A percentile compares a stretch with the other conserved stretches of the same genome.
Evolutionary conservation across 306 rosid species (phyloP).

Genomic region (Begonia peltatifolia): DNA sequence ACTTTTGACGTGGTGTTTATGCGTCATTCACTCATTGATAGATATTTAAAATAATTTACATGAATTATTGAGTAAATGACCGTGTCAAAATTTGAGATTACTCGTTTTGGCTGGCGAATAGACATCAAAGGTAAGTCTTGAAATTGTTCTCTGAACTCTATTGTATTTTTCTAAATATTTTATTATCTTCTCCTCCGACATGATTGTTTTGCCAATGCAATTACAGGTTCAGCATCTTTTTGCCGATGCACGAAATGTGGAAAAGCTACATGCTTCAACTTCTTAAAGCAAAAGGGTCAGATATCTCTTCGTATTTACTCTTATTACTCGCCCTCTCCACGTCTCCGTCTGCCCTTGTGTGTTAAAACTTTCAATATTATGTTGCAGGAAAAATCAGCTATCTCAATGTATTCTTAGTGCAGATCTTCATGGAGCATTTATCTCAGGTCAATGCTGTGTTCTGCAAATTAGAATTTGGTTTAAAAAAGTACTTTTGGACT

Average conservation of each 20-base stretch:
- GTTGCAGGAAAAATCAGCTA: slow-evolving; percentile 54
- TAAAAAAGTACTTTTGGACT: no score
- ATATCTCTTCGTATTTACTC: slow-evolving; percentile 2
- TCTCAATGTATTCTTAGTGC: slow-evolving; percentile 65
- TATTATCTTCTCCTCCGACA: neutral
- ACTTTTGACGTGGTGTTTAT: no score
- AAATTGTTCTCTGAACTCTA: no score
- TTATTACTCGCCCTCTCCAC: neutral
- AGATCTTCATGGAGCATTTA: slow-evolving; percentile 77
- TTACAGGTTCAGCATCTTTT: slow-evolving; percentile 42
- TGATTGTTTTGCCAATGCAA: slow-evolving; percentile 1
- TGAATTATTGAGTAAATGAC: no score
- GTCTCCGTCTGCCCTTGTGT: neutral
- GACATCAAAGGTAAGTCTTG: no score
- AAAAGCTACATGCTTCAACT: slow-evolving; percentile 42
- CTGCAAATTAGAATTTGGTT: neutral
- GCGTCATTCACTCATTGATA: no score
- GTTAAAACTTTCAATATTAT: neutral
- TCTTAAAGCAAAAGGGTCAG: slow-evolving; percentile 45
- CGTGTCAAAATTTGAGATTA: no score
- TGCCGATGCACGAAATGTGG: slow-evolving; percentile 89
- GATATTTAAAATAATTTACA: no score
- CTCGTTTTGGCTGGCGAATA: no score
- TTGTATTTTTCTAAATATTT: no score
- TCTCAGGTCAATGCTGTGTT: slow-evolving; percentile 36